Base-by-base conservation (phyloP, 1,139 yeast species). In the Zygosaccharomyces sapae region DNA sequence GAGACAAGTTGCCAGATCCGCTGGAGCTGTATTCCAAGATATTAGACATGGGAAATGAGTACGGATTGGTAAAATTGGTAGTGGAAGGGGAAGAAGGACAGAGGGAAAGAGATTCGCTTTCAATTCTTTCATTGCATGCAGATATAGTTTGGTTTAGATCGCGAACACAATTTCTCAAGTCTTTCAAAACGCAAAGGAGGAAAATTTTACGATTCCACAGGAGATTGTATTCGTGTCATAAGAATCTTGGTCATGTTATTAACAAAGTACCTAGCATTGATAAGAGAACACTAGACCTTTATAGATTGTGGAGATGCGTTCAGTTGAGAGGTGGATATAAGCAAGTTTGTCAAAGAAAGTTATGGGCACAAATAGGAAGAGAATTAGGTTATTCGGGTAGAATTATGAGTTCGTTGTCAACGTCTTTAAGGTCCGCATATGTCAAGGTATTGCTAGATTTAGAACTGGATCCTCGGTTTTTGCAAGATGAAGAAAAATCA, bases 381-480 rank as follows among this genome's bases (percentile, higher is more conserved):
- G 95, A 85, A 55, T 69, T 86, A 45, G 95, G 95, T 0, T 84
- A 82, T 61, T 75, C 79, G 30, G 88, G 86, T 3, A 75, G 79
- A 54, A 77, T 80, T 40, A 79, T 81, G 78, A 82, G 87, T 22
- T 82, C 89, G 18, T 67, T 84, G 45, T 81, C 88, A 16, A 79
- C 88, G 5, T 77, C 88, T 0, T 68, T 86, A 49, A 80, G 84
- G 59, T 68, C 79, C 1, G 78, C 86, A 0, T 81, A 80, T 53
- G 70, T 71, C 38, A 67, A 69, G 47, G 60, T 71, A 8, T 52
- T 68, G 27, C 47, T 54, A 36, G 66, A 63, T 4, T 67, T 56
- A 47, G 71, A 67, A 40, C 38, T 29, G 18, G 44, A 45, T 20
- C 41, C 36, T 22, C 29, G 5, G 36, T 33, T 24, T 10, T 31